These are phyloP conservation scores for Triticum urartu DNA, from an alignment of 176 grass and related monocot species.

Conservation along the genomic window DNA sequence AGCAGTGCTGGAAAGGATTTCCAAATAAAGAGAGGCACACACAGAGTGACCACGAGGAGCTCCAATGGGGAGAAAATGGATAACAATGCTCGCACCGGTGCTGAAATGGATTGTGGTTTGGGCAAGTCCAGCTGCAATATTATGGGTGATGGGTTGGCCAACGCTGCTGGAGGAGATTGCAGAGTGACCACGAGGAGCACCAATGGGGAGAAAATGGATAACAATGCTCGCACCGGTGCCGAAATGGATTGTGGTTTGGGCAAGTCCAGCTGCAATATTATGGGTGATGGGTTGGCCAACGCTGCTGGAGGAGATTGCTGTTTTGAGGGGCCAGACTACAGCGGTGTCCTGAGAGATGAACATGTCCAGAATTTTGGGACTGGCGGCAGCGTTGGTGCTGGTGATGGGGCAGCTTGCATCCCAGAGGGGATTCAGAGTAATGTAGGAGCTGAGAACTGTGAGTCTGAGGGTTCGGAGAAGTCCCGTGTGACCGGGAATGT, in stretches of 20 bases:
- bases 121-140: background rate
- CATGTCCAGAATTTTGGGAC: background rate
- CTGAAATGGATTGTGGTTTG: background rate
- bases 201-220: slow-evolving; percentile 1
- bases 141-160: background rate
- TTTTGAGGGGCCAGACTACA: slow-evolving; percentile 1
- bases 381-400: background rate
- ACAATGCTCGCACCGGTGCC: background rate
- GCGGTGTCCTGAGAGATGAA: background rate
- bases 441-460: slow-evolving; percentile 4
- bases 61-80: slow-evolving; percentile 9
- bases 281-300: background rate
- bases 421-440: background rate
- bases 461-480: background rate
- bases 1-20: background rate
- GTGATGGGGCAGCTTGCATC: background rate
- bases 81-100: background rate
- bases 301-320: background rate
- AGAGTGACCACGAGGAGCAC: slow-evolving; percentile 2
- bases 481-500: background rate
- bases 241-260: background rate
- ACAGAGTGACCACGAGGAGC: background rate
- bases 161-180: background rate
- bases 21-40: background rate
- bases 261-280: background rate